Base-by-base conservation (phyloP, 345 rosid genomes). In the Orychophragmus violaceus region DNA sequence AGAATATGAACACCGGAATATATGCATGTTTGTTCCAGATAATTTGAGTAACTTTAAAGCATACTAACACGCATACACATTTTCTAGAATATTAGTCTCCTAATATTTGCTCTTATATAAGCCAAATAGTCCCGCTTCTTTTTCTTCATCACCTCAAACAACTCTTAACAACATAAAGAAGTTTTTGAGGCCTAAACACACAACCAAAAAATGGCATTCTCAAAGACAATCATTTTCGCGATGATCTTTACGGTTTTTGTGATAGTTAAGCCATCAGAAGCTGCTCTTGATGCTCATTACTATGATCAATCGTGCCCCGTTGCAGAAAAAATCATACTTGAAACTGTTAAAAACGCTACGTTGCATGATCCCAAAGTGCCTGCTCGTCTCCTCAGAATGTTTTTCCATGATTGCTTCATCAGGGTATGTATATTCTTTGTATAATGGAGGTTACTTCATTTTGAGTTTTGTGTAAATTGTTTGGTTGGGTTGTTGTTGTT, bases 391-490 rank as follows among this genome's bases (percentile, higher is more conserved):
- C 89, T 91, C 2, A 70, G 96, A 66, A 91, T 88, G 98, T 87
- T 88, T 80, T 91, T 91, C 65, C 98, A 88, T 54, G 98, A 91
- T 53, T 91, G 94, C 61, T 88, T 89, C 87, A 82, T 87, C 51
- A 83, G 87, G 81, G 98, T 91, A 77, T 32, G 57, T 6, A 13
- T 35, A 3, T 35, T 49, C 56, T 49, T n/a, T n/a, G n/a, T n/a
- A n/a, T n/a, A n/a, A n/a, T n/a, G n/a, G n/a, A n/a, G n/a, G n/a
- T n/a, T n/a, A n/a, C n/a, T n/a, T n/a, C n/a, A n/a, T n/a, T n/a
- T n/a, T n/a, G n/a, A n/a, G n/a, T n/a, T n/a, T n/a, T n/a, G n/a
- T n/a, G 7, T 28, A 29, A 29, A 11, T 27, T 22, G 46, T 18
- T 50, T 32, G 6, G 33, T 66, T 52, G 28, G 17, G 33, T 54